Evolutionary conservation across 345 rosid genomes (phyloP).

Genomic region (Clausena lansium): DNA sequence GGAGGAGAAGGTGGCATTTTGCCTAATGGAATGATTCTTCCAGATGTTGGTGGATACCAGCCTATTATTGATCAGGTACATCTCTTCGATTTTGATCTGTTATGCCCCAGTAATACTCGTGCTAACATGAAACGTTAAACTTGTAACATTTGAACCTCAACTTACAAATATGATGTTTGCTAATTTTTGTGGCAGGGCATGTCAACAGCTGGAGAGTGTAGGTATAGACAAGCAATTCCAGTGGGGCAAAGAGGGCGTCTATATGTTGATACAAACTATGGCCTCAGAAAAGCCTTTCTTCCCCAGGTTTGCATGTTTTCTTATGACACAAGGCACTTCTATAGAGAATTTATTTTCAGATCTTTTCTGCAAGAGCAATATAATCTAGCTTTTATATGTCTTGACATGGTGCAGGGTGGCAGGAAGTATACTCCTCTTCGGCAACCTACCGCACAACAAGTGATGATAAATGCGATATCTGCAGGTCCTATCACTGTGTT

Average conservation of each 20-base stretch:
- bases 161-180: neutral
- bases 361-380: neutral
- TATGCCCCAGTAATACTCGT: no score
- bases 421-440: constrained; percentile 26
- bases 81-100: neutral
- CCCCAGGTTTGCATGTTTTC: constrained; percentile 22
- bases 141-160: neutral
- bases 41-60: constrained; percentile 30
- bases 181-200: constrained; percentile 16
- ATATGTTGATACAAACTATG: constrained; percentile 20
- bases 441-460: constrained; percentile 25
- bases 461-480: constrained; percentile 16
- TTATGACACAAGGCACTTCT: neutral
- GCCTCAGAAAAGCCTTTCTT: constrained; percentile 23
- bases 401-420: constrained; percentile 9
- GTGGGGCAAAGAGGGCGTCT: constrained; percentile 4
- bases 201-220: constrained; percentile 26
- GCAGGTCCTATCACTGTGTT: constrained; percentile 25
- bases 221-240: constrained; percentile 32
- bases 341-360: neutral
- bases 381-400: neutral
- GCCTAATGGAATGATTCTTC: constrained; percentile 16
- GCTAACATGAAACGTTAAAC: no score
- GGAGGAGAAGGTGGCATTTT: constrained; percentile 32
- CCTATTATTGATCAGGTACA: constrained; percentile 31